Evolutionary conservation across 371 early-diverging fungal genomes (phyloP).

Genomic region (Mucor circinelloides): DNA sequence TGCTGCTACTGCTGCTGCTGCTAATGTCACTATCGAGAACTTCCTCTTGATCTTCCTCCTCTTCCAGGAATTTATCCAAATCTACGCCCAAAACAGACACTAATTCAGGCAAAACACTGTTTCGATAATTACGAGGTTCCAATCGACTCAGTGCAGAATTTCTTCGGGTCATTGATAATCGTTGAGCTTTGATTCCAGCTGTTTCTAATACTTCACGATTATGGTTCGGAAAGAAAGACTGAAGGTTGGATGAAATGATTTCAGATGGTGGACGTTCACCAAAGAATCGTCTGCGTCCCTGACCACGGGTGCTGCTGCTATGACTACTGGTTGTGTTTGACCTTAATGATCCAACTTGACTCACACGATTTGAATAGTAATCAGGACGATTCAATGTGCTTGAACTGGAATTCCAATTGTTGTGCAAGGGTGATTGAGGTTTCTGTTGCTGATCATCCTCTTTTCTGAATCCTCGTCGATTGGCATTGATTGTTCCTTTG

Average conservation of each 20-base stretch:
- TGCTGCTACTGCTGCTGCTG: not conserved
- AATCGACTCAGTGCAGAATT: conserved; percentile 26
- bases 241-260: conserved; percentile 83
- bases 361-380: conserved; percentile 1
- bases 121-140: conserved; percentile 35
- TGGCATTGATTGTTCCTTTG: conserved; percentile 49
- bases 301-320: not conserved
- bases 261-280: conserved; percentile 94
- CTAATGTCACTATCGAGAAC: conserved; percentile 14
- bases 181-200: conserved; percentile 54
- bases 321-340: conserved; percentile 17
- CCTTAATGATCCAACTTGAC: conserved; percentile 18
- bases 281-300: conserved; percentile 62
- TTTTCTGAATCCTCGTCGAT: conserved; percentile 17
- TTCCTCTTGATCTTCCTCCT: conserved; percentile 51
- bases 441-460: conserved; percentile 3
- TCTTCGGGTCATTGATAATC: conserved; percentile 47
- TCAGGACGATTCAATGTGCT: not conserved
- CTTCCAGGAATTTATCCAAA: conserved; percentile 47
- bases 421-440: not conserved
- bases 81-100: conserved; percentile 53
- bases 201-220: conserved; percentile 51
- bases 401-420: not conserved
- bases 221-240: conserved; percentile 85
- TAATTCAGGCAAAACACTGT: conserved; percentile 54